Percentiles rank a stretch among this genome's conserved stretches.
Conservation (phyloP, 1,284 basidiomycete genomes). For the Takashimella koratensis region DNA sequence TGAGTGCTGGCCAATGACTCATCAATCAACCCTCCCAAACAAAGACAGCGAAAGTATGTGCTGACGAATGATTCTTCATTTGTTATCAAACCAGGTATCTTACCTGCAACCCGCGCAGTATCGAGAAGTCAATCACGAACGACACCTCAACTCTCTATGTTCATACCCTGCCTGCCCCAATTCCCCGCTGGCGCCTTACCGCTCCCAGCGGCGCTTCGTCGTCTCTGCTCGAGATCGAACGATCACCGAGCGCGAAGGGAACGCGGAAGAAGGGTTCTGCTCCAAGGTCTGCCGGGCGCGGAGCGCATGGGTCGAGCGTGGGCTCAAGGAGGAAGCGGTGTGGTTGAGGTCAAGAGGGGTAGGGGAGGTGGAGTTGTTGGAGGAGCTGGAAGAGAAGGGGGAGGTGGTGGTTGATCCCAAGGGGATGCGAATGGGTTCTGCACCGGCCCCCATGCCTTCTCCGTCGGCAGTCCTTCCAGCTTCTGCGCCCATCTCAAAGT, state of each 20-base stretch:
- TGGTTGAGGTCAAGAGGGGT: conserved; percentile 25
- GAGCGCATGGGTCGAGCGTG: conserved; percentile 24
- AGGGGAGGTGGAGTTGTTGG: conserved; percentile 23
- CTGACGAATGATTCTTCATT: too few species aligned
- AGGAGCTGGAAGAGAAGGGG: conserved; percentile 26
- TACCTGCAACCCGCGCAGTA: conserved; percentile 29
- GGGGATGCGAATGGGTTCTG: background rate
- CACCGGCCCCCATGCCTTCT: background rate
- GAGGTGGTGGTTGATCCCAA: conserved; percentile 6
- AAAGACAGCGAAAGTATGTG: too few species aligned
- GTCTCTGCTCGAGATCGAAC: conserved; percentile 23
- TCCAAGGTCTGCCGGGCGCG: conserved; percentile 20
- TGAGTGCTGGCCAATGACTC: conserved; percentile 3
- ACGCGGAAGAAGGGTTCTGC: conserved; percentile 38
- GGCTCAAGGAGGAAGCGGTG: conserved; percentile 25
- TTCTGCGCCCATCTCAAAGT: background rate
- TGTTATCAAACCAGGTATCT: conserved; percentile 16
- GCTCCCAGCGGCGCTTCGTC: conserved; percentile 18
- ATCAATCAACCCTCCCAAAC: background rate
- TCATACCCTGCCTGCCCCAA: conserved; percentile 36
- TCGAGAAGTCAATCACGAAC: conserved; percentile 33
- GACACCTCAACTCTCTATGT: conserved; percentile 39
- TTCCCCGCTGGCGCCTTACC: conserved; percentile 24
- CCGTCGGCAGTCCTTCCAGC: background rate
- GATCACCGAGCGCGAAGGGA: conserved; percentile 32